phyloP scores from a whole-genome alignment of 176 grass and related monocot species.

The Avena atlantica region DNA sequence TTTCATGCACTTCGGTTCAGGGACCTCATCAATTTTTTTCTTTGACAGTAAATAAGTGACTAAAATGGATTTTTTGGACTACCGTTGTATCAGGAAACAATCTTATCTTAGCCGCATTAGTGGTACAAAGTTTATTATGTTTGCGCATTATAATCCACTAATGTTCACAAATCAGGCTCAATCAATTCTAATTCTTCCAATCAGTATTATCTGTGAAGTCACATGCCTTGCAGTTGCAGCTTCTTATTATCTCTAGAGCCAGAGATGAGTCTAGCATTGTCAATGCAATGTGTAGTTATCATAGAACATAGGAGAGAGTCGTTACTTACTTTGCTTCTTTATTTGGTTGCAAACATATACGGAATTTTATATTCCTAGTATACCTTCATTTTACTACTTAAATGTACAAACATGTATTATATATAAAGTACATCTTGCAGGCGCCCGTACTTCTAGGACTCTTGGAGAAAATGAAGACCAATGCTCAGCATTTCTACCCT shows the following conservation, averaged over 20 bases:
- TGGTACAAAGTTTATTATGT: not conserved
- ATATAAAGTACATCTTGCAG: constrained; percentile 35
- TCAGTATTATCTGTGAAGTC: not conserved
- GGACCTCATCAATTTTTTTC: not conserved
- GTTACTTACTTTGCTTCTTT: not conserved
- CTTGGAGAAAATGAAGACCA: constrained; percentile 63
- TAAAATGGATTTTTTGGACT: not conserved
- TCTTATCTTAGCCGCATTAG: not conserved
- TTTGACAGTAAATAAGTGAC: not conserved
- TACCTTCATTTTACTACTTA: not conserved
- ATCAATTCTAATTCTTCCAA: not conserved
- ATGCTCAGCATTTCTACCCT: constrained; percentile 64
- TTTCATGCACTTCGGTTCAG: not conserved
- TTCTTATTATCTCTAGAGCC: not conserved
- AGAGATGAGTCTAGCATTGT: not conserved
- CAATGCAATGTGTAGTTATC: not conserved
- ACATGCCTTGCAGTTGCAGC: not conserved
- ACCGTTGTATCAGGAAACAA: not conserved
- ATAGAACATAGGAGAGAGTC: not conserved
- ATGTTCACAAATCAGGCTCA: not conserved
- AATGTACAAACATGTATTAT: not conserved
- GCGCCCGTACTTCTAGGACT: constrained; percentile 77
- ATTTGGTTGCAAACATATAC: not conserved
- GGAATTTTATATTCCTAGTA: not conserved
- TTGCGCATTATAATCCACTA: not conserved